These are phyloP conservation scores for Aquilaria malaccensis DNA, from an alignment of 345 rosid genomes.

Conservation along the genomic window DNA sequence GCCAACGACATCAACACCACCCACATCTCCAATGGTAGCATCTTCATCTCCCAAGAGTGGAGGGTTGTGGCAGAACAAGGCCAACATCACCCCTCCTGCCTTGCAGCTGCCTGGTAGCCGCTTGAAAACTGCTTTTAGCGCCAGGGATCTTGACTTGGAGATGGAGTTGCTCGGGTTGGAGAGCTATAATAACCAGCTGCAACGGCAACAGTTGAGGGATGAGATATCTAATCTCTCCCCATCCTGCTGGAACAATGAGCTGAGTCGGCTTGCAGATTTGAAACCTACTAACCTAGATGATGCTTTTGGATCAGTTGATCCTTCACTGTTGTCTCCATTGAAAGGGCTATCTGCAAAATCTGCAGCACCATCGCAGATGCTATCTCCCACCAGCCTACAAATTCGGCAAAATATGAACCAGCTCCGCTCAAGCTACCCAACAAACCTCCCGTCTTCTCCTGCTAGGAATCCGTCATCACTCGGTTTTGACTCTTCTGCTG, in stretches of 20 bases:
- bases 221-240: constrained; percentile 62
- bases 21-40: constrained; percentile 67
- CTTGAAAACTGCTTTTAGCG: constrained; percentile 64
- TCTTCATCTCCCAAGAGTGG: constrained; percentile 69
- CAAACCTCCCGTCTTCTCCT: constrained; percentile 45
- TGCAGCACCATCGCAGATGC: constrained; percentile 40
- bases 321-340: constrained; percentile 49
- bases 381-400: constrained; percentile 60
- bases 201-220: constrained; percentile 37
- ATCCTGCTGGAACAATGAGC: constrained; percentile 40
- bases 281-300: constrained; percentile 55
- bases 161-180: constrained; percentile 61
- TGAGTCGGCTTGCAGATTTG: constrained; percentile 41
- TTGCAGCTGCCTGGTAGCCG: constrained; percentile 84
- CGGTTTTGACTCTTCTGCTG: constrained; percentile 78
- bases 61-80: constrained; percentile 77
- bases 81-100: constrained; percentile 58
- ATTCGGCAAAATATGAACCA: constrained; percentile 63
- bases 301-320: constrained; percentile 50
- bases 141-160: constrained; percentile 69
- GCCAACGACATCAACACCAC: constrained; percentile 61
- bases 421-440: constrained; percentile 55
- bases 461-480: constrained; percentile 43
- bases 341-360: constrained; percentile 38
- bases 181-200: constrained; percentile 29